Evolutionary conservation across 2,329 filamentous ascomycete species (phyloP).

Genomic region (Ophioceras dolichostomum): DNA sequence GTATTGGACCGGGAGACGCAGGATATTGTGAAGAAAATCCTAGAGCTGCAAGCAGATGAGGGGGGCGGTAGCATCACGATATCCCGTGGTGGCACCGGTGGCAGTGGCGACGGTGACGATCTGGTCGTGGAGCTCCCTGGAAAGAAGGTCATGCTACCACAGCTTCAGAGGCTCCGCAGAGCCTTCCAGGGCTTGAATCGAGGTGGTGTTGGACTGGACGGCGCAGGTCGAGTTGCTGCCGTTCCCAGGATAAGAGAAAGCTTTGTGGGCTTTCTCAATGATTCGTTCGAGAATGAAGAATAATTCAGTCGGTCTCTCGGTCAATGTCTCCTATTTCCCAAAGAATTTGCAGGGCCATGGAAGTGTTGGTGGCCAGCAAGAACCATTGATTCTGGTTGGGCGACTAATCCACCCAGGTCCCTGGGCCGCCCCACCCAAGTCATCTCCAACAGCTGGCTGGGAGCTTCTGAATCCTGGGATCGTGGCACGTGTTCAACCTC

Average conservation of each 20-base stretch:
- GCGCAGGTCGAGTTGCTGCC: conserved; percentile 38
- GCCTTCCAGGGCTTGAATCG: conserved; percentile 69
- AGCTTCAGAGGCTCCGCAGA: conserved; percentile 64
- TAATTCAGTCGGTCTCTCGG: no score
- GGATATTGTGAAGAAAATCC: conserved; percentile 57
- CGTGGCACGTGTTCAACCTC: no score
- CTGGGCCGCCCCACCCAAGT: no score
- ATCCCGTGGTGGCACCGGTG: conserved; percentile 15
- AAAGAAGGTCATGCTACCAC: conserved; percentile 55
- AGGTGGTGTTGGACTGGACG: conserved; percentile 49
- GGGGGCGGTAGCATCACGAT: conserved; percentile 40
- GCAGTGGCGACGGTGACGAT: conserved; percentile 25
- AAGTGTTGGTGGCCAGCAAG: no score
- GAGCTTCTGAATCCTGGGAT: no score
- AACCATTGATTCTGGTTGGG: no score
- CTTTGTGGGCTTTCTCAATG: conserved; percentile 57
- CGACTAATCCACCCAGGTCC: no score
- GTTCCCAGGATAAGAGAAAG: conserved; percentile 46
- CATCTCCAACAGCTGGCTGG: no score
- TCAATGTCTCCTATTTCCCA: no score
- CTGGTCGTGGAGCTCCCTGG: conserved; percentile 53
- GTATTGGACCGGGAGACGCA: conserved; percentile 69
- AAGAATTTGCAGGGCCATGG: no score
- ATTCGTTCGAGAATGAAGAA: conserved; percentile 47
- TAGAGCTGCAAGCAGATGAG: conserved; percentile 55